Conservation (phyloP, 257 asterid genomes). For the Cynanchum wilfordii region DNA sequence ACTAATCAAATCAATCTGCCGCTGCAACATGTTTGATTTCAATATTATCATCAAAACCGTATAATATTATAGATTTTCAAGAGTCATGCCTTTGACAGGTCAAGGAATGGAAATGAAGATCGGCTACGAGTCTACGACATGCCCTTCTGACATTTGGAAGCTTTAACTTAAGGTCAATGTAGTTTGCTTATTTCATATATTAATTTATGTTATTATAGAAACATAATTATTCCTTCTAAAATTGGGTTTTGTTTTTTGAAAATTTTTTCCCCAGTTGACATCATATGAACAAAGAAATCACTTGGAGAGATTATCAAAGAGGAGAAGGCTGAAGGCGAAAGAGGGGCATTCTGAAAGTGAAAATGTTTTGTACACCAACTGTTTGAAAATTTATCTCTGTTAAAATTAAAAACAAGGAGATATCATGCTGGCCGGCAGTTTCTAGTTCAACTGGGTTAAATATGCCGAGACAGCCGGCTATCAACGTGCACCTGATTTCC, state of each 20-base stretch:
- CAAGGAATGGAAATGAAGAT: neutral
- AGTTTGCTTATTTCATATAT: neutral
- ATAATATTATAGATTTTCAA: neutral
- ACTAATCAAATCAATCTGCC: neutral
- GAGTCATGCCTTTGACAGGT: neutral
- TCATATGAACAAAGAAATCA: conserved; percentile 5
- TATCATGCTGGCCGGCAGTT: conserved; percentile 1
- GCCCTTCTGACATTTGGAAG: neutral
- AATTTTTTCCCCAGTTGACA: neutral
- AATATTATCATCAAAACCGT: neutral
- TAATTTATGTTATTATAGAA: neutral
- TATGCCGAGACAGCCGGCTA: neutral
- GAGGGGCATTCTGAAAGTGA: conserved; percentile 1
- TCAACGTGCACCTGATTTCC: neutral
- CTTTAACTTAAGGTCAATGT: neutral
- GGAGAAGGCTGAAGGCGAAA: conserved; percentile 4
- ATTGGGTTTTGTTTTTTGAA: neutral
- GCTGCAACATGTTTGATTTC: neutral
- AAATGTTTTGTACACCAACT: neutral
- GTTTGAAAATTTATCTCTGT: neutral
- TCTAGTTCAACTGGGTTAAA: neutral
- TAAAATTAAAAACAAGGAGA: neutral
- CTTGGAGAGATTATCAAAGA: neutral
- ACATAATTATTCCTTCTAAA: neutral
- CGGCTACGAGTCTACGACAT: neutral